These are phyloP conservation scores for Pelomyxa schiedti DNA, from an alignment of 78 protist genomes.

Conservation along the genomic window DNA sequence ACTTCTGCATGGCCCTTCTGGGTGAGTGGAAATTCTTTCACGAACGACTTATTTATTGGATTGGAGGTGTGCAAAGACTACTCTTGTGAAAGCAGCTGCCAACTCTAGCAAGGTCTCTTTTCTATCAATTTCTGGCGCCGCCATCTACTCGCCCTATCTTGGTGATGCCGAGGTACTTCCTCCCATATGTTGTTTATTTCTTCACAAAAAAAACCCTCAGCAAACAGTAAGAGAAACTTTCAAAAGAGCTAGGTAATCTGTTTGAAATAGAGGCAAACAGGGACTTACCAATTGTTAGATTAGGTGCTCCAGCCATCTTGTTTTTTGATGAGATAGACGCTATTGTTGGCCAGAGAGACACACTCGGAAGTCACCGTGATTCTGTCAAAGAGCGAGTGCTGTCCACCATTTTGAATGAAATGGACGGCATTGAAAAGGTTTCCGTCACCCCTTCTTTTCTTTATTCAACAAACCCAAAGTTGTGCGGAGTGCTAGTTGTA, in stretches of 20 bases:
- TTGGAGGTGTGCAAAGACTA: constrained; percentile 81
- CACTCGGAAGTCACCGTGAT: neutral
- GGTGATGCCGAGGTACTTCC: constrained; percentile 78
- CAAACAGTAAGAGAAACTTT: constrained; percentile 45
- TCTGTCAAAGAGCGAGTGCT: constrained; percentile 40
- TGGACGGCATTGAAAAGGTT: constrained; percentile 71
- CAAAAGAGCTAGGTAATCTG: constrained; percentile 33
- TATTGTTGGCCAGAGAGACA: constrained; percentile 47
- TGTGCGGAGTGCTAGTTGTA: constrained; percentile 71
- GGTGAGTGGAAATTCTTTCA: no score
- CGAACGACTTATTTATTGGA: no score
- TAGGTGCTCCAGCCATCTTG: constrained; percentile 63
- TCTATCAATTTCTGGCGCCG: constrained; percentile 60
- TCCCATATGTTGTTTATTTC: no score
- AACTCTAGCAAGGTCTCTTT: constrained; percentile 23
- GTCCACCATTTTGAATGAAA: constrained; percentile 60
- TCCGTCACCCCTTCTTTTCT: no score
- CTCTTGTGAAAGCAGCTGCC: constrained; percentile 73
- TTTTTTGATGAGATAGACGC: constrained; percentile 90
- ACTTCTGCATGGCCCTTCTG: constrained; percentile 79
- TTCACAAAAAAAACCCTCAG: no score
- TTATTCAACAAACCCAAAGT: no score
- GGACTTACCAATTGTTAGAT: constrained; percentile 30
- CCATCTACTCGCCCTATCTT: constrained; percentile 60
- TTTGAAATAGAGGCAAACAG: neutral